Percentiles rank a stretch among this genome's conserved stretches.
Evolutionary conservation across 2,329 filamentous ascomycete genomes (phyloP).

Genomic region (Macrophomina pseudophaseolina): DNA sequence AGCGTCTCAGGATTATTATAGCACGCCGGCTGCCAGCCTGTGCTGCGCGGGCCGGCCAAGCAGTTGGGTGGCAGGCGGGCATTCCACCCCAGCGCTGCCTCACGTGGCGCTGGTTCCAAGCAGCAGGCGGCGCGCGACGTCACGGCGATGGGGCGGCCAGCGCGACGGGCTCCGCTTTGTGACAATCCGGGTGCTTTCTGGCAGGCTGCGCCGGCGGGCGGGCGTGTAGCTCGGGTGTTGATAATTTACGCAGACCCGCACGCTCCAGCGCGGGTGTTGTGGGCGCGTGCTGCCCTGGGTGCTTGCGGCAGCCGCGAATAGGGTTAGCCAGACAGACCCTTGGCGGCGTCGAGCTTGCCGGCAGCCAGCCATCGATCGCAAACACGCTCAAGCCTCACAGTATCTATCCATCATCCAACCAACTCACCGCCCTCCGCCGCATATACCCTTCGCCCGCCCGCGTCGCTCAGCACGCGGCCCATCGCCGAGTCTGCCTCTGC

Average conservation of each 20-base stretch:
- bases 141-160: slow-evolving; percentile 17
- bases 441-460: slow-evolving; percentile 24
- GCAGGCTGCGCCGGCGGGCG: slow-evolving; percentile 4
- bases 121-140: slow-evolving; percentile 15
- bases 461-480: slow-evolving; percentile 24
- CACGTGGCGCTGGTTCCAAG: slow-evolving; percentile 5
- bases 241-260: slow-evolving; percentile 22
- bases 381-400: slow-evolving; percentile 25
- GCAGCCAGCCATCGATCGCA: slow-evolving; percentile 27
- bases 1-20: slow-evolving; percentile 24
- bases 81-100: slow-evolving; percentile 3
- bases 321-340: slow-evolving; percentile 18
- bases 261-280: not conserved
- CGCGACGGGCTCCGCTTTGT: slow-evolving; percentile 9
- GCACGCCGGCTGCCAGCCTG: slow-evolving; percentile 1
- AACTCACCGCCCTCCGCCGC: slow-evolving; percentile 27
- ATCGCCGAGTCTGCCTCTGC: slow-evolving; percentile 17
- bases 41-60: slow-evolving; percentile 1
- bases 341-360: slow-evolving; percentile 18
- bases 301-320: slow-evolving; percentile 17
- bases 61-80: slow-evolving; percentile 8
- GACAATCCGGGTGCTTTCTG: slow-evolving; percentile 20
- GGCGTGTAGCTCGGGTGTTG: slow-evolving; percentile 1
- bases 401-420: slow-evolving; percentile 27
- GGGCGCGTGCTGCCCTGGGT: slow-evolving; percentile 9